Evolutionary conservation across 139 green algal genomes (phyloP).

Genomic region (Tetraselmis chui): DNA sequence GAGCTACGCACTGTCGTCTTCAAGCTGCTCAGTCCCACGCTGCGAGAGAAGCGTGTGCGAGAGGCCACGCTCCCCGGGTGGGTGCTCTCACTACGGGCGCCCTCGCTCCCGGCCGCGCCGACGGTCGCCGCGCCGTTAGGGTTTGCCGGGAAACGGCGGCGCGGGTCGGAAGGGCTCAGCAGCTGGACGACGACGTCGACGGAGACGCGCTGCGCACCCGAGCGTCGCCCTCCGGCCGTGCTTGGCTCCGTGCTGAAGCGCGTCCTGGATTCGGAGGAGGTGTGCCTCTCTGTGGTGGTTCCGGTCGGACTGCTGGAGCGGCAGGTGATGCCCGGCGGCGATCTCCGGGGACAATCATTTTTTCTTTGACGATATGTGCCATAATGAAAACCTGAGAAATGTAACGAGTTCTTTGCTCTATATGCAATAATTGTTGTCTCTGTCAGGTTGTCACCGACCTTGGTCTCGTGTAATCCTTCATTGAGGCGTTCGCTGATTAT

Average conservation of each 20-base stretch:
- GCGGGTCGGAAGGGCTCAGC: background rate
- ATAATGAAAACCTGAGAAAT: too few relatives aligned
- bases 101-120: too few relatives aligned
- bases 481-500: too few relatives aligned
- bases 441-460: too few relatives aligned
- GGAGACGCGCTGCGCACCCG: too few relatives aligned
- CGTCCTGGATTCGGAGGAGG: background rate
- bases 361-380: too few relatives aligned
- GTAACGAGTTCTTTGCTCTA: too few relatives aligned
- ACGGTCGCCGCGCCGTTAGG: background rate
- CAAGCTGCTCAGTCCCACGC: background rate
- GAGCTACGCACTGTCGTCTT: background rate
- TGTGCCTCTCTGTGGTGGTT: background rate
- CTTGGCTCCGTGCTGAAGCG: background rate
- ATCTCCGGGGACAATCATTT: too few relatives aligned
- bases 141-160: background rate
- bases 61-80: background rate
- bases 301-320: background rate
- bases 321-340: too few relatives aligned
- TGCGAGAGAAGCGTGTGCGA: background rate
- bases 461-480: too few relatives aligned
- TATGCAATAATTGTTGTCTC: too few relatives aligned
- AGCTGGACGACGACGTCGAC: background rate
- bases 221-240: background rate
- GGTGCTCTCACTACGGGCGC: background rate